Evolutionary conservation across 164 flowering plant species (phyloP), one percentile per base, ranked within the genome.

Genomic region (Vitis amurensis): DNA sequence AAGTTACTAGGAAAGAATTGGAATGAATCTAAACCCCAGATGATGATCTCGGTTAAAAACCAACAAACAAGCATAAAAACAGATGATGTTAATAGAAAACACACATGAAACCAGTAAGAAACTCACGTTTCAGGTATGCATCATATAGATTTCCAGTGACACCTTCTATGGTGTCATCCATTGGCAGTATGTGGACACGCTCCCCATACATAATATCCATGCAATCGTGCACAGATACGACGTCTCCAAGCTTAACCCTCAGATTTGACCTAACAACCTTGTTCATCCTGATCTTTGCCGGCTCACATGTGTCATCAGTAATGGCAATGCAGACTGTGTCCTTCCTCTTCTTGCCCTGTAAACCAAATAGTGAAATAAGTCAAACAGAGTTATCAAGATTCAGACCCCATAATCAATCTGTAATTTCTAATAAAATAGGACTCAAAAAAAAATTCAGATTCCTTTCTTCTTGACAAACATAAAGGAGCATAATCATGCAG

Each of bases 141-240:
- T 81, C 84, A 69, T 78, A 81, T 5, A 81, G 71, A 58, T 72
- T 81, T 57, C 84, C 84, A 67, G 84, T 81, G 58, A 81, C 77
- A 13, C 84, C 84, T 58, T 81, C 84, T 23, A 81, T 73, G 51
- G 84, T 76, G 44, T 81, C 84, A 73, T 80, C 83, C 10, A 80
- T 48, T 1, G 81, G 83, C 48, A 80, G 79, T 11, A 80, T 70
- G 67, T 77, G 83, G 9, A 80, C 81, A 48, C 81, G 79, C 71
- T 69, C 77, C 56, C 81, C 83, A 70, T 77, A 80, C 61, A 75
- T 80, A 2, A 80, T 81, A 75, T 80, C 83, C 3, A 81, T 72
- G 56, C 81, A 80, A 31, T 81, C 81, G 62, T 81, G 84, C 61
- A 81, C 81, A 37, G 84, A 81, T 2, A 81, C 74, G 49, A 81